Percentiles rank a stretch among this genome's conserved stretches.
Conservation (phyloP, 139 green algal species). For the Chlamydomonas sphaeroides region DNA sequence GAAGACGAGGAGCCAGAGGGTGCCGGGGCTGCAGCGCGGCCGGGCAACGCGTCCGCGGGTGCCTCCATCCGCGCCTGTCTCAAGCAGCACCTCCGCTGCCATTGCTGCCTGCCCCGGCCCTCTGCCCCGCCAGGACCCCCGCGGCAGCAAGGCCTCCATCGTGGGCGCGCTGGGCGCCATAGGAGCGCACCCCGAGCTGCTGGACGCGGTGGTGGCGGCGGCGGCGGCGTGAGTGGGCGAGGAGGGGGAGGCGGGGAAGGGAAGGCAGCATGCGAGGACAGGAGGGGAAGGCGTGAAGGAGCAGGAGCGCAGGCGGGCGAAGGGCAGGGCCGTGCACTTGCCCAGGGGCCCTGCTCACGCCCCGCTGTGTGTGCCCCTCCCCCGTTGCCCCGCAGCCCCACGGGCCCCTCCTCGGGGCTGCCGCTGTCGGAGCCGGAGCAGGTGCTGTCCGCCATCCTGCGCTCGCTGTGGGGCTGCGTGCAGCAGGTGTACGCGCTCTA, state of each 20-base stretch:
- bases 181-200: constrained; percentile 18
- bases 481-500: constrained; percentile 7
- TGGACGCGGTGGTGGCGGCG: constrained; percentile 33
- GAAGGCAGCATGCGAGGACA: not conserved
- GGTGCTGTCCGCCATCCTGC: constrained; percentile 27
- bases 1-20: too few species aligned
- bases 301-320: too few species aligned
- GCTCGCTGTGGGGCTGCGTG: constrained; percentile 9
- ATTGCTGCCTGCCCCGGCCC: not conserved
- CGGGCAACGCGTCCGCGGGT: too few species aligned
- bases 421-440: not conserved
- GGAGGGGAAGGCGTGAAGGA: not conserved
- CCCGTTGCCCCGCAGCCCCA: not conserved
- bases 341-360: too few species aligned
- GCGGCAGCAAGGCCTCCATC: constrained; percentile 13
- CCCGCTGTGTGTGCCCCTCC: not conserved
- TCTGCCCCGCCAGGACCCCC: not conserved
- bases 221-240: not conserved
- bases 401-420: constrained; percentile 23
- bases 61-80: too few species aligned
- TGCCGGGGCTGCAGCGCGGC: too few species aligned
- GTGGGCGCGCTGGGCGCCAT: constrained; percentile 22
- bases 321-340: not conserved
- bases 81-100: too few species aligned
- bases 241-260: not conserved